Conservation (phyloP, 164 flowering plant species). For the Stephania japonica region DNA sequence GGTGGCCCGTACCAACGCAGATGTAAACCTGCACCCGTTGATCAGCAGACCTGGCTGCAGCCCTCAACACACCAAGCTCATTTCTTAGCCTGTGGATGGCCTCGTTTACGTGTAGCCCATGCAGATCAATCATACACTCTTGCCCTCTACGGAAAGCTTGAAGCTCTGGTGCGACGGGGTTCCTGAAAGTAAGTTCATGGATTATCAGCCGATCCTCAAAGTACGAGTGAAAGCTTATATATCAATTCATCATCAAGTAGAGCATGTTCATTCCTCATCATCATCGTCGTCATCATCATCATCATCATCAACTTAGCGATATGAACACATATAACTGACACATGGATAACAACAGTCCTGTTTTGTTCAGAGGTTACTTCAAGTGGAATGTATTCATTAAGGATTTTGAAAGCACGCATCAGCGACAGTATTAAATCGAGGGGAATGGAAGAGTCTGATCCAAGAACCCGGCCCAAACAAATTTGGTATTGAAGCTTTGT, state of each 20-base stretch:
- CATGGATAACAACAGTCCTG: too few relatives aligned
- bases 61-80: slow-evolving; percentile 59
- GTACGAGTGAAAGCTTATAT: background rate
- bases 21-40: slow-evolving; percentile 75
- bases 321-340: too few relatives aligned
- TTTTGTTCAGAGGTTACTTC: too few relatives aligned
- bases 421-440: too few relatives aligned
- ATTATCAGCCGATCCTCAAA: background rate
- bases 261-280: too few relatives aligned
- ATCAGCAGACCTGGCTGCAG: slow-evolving; percentile 63
- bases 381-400: too few relatives aligned
- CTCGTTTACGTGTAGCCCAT: slow-evolving; percentile 87
- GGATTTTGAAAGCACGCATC: too few relatives aligned
- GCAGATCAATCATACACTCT: slow-evolving; percentile 85
- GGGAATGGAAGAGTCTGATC: too few relatives aligned
- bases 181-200: slow-evolving; percentile 34
- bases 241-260: background rate
- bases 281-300: too few relatives aligned
- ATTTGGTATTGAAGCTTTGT: too few relatives aligned
- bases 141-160: slow-evolving; percentile 59
- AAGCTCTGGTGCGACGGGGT: slow-evolving; percentile 43
- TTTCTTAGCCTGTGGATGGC: slow-evolving; percentile 81
- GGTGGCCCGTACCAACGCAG: slow-evolving; percentile 96
- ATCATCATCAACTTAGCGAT: too few relatives aligned
- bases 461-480: too few relatives aligned